phyloP scores from a whole-genome alignment of 202 grass and related monocot species.

The Carex arenaria region DNA sequence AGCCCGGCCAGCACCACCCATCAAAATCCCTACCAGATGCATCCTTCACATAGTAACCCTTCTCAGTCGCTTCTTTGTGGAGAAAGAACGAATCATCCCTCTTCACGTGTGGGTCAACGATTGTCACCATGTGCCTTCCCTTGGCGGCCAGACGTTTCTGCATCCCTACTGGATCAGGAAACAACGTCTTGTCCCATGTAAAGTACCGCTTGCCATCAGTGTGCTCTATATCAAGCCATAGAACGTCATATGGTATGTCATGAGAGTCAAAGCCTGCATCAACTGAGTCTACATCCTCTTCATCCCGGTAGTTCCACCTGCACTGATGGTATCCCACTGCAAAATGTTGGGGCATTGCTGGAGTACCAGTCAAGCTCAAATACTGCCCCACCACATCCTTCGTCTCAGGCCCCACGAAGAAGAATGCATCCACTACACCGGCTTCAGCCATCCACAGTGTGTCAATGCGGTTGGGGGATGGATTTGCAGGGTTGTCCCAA shows the following conservation, averaged over 20 bases:
- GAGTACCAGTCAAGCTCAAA: conserved; percentile 62
- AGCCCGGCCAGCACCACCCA: conserved; percentile 96
- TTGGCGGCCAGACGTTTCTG: conserved; percentile 64
- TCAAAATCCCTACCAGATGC: conserved; percentile 66
- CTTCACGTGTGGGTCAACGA: conserved; percentile 92
- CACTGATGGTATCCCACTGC: conserved; percentile 85
- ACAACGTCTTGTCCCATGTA: conserved; percentile 67
- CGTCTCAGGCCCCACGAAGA: conserved; percentile 67
- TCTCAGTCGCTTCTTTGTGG: conserved; percentile 83
- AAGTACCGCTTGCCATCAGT: conserved; percentile 93
- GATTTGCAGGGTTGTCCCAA: conserved; percentile 39
- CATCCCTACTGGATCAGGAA: conserved; percentile 81
- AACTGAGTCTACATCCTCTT: conserved; percentile 74
- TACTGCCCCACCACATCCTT: conserved; percentile 89
- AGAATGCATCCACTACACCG: conserved; percentile 71
- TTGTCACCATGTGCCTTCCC: conserved; percentile 88
- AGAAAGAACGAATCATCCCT: conserved; percentile 58
- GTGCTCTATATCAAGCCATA: conserved; percentile 96
- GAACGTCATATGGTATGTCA: conserved; percentile 92
- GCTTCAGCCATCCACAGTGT: conserved; percentile 92
- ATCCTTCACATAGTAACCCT: conserved; percentile 97
- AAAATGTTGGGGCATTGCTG: conserved; percentile 77
- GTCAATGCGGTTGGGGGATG: conserved; percentile 33
- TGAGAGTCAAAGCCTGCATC: conserved; percentile 88
- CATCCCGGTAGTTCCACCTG: conserved; percentile 94